Base-by-base conservation (phyloP, 306 rosid genomes). In the cucumber (Cucumis sativus) region DNA sequence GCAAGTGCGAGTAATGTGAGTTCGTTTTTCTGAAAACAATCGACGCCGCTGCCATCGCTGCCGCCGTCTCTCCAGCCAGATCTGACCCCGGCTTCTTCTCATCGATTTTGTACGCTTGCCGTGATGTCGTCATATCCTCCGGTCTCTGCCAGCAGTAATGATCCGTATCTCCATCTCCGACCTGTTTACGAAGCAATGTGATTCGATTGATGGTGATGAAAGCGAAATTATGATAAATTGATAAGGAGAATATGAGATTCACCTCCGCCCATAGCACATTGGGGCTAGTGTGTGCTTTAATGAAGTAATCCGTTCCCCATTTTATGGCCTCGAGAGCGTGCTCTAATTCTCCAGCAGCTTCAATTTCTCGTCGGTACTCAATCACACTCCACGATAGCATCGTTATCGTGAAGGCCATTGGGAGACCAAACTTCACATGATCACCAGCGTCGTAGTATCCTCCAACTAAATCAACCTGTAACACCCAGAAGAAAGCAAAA, bases 381-480 rank as follows among this genome's bases (percentile, higher is more conserved):
- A 88, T 81, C 79, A 86, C 96, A 73, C 97, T 59, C 98, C 98
- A 95, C 25, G 97, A 90, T 15, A 95, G 97, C 97, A 95, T 92
- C 43, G 98, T 95, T 57, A 95, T 89, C 3, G 98, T 95, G 84
- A 95, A 95, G 25, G 97, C 98, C 98, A 94, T 94, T 58, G 98
- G 98, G 4, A 94, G 85, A 13, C 98, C 97, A 72, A 94, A 94
- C 80, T 95, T 95, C 18, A 95, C 98, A n/a, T 95, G 97, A 83
- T 95, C 98, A 10, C 98, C 98, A 13, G 98, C 98, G 76, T 95
- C 98, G 73, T 95, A 92, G 49, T 95, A 95, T 57, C 98, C 98
- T 86, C 98, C 98, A 0, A 95, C 96, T 89, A 95, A 85, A 80
- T 95, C 98, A 72, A 88, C 98, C 98, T 94, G 37, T 20, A 78